A percentile compares a stretch with the other conserved stretches of the same genome.
Evolutionary conservation across 306 rosid genomes (phyloP).

Genomic region (Albizia julibrissin): DNA sequence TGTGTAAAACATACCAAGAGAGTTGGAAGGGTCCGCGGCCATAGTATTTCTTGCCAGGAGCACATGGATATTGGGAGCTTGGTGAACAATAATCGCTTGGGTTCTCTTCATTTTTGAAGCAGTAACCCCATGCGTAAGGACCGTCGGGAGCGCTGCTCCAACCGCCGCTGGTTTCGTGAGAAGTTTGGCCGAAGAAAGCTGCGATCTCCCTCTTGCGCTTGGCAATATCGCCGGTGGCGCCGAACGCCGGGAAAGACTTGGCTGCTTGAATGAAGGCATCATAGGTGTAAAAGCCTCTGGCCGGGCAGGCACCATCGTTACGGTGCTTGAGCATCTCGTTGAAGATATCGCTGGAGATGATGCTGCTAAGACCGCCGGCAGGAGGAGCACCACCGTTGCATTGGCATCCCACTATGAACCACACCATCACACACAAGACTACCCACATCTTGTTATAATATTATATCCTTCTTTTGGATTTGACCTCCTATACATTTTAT

Average conservation of each 20-base stretch:
- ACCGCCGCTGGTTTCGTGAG: slow-evolving; percentile 52
- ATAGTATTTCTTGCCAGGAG: slow-evolving; percentile 50
- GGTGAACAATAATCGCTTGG: slow-evolving; percentile 27
- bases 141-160: slow-evolving; percentile 67
- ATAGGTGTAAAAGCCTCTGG: slow-evolving; percentile 53
- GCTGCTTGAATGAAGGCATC: slow-evolving; percentile 63
- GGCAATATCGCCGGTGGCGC: slow-evolving; percentile 40
- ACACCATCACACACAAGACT: slow-evolving; percentile 27
- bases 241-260: slow-evolving; percentile 43
- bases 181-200: slow-evolving; percentile 42
- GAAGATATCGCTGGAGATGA: slow-evolving; percentile 39
- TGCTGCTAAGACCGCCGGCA: slow-evolving; percentile 19
- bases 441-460: neutral
- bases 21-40: slow-evolving; percentile 69
- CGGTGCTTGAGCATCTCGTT: slow-evolving; percentile 52
- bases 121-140: slow-evolving; percentile 76
- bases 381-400: slow-evolving; percentile 18
- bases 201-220: slow-evolving; percentile 49
- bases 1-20: slow-evolving; percentile 26
- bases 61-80: slow-evolving; percentile 40
- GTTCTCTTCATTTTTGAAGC: slow-evolving; percentile 38
- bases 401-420: slow-evolving; percentile 50
- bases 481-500: too few species aligned
- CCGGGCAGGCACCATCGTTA: slow-evolving; percentile 32
- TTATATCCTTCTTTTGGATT: too few species aligned